phyloP scores from a whole-genome alignment of 2,329 filamentous ascomycete genomes.

The Davidsoniella virescens region DNA sequence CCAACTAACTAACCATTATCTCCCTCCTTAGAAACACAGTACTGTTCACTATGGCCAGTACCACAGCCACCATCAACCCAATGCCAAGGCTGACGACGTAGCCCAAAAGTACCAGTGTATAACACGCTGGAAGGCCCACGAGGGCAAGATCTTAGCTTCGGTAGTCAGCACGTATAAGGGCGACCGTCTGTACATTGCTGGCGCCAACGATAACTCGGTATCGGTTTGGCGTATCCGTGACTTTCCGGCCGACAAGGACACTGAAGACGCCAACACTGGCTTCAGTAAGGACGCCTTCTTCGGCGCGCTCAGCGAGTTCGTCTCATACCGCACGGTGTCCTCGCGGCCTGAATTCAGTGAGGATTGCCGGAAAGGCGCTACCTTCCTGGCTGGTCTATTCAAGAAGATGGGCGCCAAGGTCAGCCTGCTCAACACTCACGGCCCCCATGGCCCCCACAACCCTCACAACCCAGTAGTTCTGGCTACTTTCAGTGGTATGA shows the following conservation, averaged over 20 bases:
- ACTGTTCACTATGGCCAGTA: conserved; percentile 48
- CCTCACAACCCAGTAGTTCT: conserved; percentile 79
- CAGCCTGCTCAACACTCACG: conserved; percentile 72
- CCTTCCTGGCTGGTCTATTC: conserved; percentile 77
- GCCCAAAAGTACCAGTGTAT: conserved; percentile 74
- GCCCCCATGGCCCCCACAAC: conserved; percentile 22
- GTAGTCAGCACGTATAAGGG: conserved; percentile 53
- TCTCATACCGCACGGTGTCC: conserved; percentile 84
- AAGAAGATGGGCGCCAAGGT: conserved; percentile 81
- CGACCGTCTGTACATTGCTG: conserved; percentile 78
- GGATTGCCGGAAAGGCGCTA: conserved; percentile 84
- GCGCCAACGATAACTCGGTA: conserved; percentile 80
- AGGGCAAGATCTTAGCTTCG: conserved; percentile 76
- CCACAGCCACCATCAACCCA: conserved; percentile 24
- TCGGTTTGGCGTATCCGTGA: conserved; percentile 68
- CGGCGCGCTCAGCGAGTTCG: conserved; percentile 66
- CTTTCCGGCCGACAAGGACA: conserved; percentile 23
- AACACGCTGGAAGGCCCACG: conserved; percentile 64
- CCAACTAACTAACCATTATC: background rate
- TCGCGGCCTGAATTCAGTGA: conserved; percentile 72
- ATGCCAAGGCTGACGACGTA: conserved; percentile 26
- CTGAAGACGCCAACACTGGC: conserved; percentile 23
- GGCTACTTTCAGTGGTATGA: conserved; percentile 70
- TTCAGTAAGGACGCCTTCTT: conserved; percentile 35
- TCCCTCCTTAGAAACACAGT: conserved; percentile 41